Conservation (phyloP, 768 basidiomycete genomes). For the Kondoa malvinella region DNA sequence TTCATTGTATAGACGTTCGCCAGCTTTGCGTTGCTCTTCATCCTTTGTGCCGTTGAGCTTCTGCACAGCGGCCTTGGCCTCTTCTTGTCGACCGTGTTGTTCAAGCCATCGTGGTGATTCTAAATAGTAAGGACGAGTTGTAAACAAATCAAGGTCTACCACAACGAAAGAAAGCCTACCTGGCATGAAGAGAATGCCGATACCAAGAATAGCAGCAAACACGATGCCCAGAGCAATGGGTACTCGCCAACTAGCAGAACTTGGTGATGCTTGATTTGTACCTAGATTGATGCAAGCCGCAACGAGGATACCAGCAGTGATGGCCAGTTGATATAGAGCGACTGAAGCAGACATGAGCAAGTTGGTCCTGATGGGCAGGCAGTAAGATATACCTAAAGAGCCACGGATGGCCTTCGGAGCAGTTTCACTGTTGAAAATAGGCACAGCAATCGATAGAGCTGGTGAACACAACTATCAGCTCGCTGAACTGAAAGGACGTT, state of each 20-base stretch:
- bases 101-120: slow-evolving; percentile 50
- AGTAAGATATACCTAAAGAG: slow-evolving; percentile 44
- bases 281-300: slow-evolving; percentile 54
- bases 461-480: slow-evolving; percentile 5
- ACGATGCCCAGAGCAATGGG: slow-evolving; percentile 47
- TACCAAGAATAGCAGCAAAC: slow-evolving; percentile 47
- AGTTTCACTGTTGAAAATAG: slow-evolving; percentile 47
- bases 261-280: slow-evolving; percentile 36
- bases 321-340: slow-evolving; percentile 35
- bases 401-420: slow-evolving; percentile 57
- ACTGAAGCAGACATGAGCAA: not conserved
- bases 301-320: slow-evolving; percentile 37
- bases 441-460: slow-evolving; percentile 7
- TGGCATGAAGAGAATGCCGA: slow-evolving; percentile 54
- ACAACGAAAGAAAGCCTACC: slow-evolving; percentile 30
- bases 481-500: slow-evolving; percentile 43
- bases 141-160: not conserved
- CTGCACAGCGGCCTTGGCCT: slow-evolving; percentile 37
- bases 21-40: slow-evolving; percentile 23
- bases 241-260: slow-evolving; percentile 45
- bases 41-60: slow-evolving; percentile 18
- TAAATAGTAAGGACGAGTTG: too few relatives aligned
- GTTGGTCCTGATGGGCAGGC: slow-evolving; percentile 27
- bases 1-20: slow-evolving; percentile 35
- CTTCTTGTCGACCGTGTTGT: slow-evolving; percentile 37